Evolutionary conservation across 345 rosid species (phyloP).

Genomic region (Eucalyptus marginata): DNA sequence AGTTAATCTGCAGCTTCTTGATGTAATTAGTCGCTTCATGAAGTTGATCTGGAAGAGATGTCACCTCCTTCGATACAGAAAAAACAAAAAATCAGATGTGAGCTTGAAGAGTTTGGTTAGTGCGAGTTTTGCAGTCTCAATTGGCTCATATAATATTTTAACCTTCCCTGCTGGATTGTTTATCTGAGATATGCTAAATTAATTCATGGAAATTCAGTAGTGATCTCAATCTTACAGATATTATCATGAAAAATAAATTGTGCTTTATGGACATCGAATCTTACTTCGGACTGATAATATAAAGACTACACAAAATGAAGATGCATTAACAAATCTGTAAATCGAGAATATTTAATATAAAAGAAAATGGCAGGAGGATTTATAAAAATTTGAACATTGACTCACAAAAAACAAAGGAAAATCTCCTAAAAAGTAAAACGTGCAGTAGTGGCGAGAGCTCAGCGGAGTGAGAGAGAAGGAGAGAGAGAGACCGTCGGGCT

Average conservation of each 20-base stretch:
- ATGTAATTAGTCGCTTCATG: constrained; percentile 38
- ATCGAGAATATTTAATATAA: not conserved
- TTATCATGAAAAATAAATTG: not conserved
- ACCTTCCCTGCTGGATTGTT: constrained; percentile 9
- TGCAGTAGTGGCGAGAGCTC: not conserved
- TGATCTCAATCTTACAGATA: not conserved
- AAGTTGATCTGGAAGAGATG: constrained; percentile 19
- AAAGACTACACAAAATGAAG: not conserved
- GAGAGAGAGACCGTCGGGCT: constrained; percentile 14
- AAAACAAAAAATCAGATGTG: not conserved
- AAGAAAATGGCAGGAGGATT: not conserved
- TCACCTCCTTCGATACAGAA: not conserved
- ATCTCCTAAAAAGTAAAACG: not conserved
- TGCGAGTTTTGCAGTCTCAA: not conserved
- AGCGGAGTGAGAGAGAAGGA: not conserved
- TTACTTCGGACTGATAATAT: not conserved
- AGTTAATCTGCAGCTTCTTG: constrained; percentile 25
- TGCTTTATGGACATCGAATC: not conserved
- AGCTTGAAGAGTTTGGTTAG: not conserved
- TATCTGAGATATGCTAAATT: constrained; percentile 19
- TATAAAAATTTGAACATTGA: not conserved
- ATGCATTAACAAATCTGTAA: not conserved
- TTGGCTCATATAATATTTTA: not conserved
- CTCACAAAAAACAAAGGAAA: not conserved
- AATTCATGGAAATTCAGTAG: not conserved